These are phyloP conservation scores for Vigna unguiculata DNA, from an alignment of 306 rosid species.

Conservation along the genomic window DNA sequence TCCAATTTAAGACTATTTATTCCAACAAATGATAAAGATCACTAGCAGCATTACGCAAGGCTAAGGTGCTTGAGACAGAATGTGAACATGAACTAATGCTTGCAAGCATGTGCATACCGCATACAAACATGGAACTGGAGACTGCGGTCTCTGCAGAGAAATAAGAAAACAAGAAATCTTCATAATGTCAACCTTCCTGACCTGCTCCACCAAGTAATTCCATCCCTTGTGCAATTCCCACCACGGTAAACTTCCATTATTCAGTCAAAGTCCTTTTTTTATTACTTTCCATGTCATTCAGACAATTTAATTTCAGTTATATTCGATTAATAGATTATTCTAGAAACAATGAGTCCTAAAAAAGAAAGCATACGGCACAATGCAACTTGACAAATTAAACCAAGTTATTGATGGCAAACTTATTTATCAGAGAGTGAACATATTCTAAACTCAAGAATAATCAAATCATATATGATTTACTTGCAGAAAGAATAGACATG, in stretches of 20 bases:
- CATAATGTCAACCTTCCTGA: not conserved
- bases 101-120: not conserved
- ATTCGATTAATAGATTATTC: not conserved
- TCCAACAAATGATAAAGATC: not conserved
- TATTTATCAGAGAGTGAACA: slow-evolving; percentile 12
- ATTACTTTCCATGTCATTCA: slow-evolving; percentile 8
- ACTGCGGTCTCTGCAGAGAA: slow-evolving; percentile 2
- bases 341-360: not conserved
- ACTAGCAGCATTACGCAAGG: not conserved
- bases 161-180: not conserved
- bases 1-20: no score
- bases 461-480: slow-evolving; percentile 22
- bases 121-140: not conserved
- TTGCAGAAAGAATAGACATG: slow-evolving; percentile 5
- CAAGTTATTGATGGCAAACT: slow-evolving; percentile 25
- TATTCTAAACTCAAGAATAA: slow-evolving; percentile 7
- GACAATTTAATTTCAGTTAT: slow-evolving; percentile 18
- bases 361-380: slow-evolving; percentile 10
- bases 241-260: not conserved
- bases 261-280: slow-evolving; percentile 23
- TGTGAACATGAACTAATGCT: slow-evolving; percentile 31
- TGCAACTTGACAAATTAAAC: slow-evolving; percentile 23
- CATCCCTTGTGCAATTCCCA: slow-evolving; percentile 5
- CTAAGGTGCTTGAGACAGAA: slow-evolving; percentile 6
- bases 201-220: not conserved